Conservation (phyloP, 345 rosid species). For the Populus simonii region DNA sequence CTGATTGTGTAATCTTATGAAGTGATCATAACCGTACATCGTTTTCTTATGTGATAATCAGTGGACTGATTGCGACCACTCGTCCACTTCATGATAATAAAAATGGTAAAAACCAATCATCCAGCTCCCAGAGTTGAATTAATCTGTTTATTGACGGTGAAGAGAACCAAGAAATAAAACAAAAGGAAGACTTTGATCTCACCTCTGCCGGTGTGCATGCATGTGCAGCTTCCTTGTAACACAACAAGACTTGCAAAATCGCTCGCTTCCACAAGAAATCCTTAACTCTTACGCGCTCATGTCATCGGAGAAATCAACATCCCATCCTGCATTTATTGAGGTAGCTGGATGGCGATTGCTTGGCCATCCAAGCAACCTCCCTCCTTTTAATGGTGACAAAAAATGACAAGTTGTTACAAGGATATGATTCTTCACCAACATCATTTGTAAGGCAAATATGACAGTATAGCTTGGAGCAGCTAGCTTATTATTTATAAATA, state of each 20-base stretch:
- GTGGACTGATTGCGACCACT: conserved; percentile 3
- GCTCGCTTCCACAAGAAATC: not conserved
- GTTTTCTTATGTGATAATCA: conserved; percentile 4
- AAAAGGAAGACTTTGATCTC: not conserved
- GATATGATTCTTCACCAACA: not conserved
- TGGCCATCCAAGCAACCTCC: no score
- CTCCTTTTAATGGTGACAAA: no score
- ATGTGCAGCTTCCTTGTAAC: not conserved
- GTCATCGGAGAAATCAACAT: not conserved
- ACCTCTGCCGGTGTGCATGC: not conserved
- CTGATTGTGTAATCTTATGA: not conserved
- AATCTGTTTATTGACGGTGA: not conserved
- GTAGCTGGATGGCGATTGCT: no score
- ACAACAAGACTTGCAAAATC: not conserved
- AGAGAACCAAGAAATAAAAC: not conserved
- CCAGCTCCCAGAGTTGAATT: not conserved
- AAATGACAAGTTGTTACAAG: no score
- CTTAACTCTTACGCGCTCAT: not conserved
- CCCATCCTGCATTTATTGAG: not conserved
- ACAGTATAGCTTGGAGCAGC: no score
- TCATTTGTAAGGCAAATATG: not conserved
- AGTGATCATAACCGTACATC: conserved; percentile 17
- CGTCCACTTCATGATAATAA: not conserved
- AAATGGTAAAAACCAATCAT: not conserved
- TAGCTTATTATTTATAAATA: no score